Evolutionary conservation across 257 asterid species (phyloP).

Genomic region (Datura wrightii): DNA sequence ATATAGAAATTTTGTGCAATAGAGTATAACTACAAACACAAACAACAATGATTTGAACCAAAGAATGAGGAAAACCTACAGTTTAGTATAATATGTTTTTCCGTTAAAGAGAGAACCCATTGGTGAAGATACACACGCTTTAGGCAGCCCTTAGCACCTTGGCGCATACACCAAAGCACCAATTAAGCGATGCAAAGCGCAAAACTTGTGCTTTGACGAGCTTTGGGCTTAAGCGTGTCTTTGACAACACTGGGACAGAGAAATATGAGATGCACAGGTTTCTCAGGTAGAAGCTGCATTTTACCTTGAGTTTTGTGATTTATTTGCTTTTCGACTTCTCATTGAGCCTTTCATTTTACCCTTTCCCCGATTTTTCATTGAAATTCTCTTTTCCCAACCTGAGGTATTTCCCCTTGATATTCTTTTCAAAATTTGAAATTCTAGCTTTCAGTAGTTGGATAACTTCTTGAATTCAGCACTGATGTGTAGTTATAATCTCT

Average conservation of each 20-base stretch:
- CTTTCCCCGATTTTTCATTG: not conserved
- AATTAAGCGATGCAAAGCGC: not conserved
- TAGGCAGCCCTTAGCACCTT: conserved; percentile 19
- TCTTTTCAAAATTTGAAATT: not conserved
- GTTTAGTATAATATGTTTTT: not conserved
- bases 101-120: not conserved
- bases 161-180: not conserved
- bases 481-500: not conserved
- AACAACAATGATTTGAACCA: not conserved
- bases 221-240: not conserved
- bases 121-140: not conserved
- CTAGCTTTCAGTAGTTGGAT: not conserved
- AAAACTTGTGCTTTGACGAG: not conserved
- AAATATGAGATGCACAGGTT: not conserved
- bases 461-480: conserved; percentile 18
- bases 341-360: conserved; percentile 5
- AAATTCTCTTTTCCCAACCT: not conserved
- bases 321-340: not conserved
- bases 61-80: not conserved
- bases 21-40: not conserved
- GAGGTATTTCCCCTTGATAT: not conserved
- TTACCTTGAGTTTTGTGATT: conserved; percentile 11
- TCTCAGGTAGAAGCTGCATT: conserved; percentile 15
- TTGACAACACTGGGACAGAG: not conserved
- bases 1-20: not conserved